Base-by-base conservation (phyloP, 148 eudicot species). In the Amaranthus palmeri region DNA sequence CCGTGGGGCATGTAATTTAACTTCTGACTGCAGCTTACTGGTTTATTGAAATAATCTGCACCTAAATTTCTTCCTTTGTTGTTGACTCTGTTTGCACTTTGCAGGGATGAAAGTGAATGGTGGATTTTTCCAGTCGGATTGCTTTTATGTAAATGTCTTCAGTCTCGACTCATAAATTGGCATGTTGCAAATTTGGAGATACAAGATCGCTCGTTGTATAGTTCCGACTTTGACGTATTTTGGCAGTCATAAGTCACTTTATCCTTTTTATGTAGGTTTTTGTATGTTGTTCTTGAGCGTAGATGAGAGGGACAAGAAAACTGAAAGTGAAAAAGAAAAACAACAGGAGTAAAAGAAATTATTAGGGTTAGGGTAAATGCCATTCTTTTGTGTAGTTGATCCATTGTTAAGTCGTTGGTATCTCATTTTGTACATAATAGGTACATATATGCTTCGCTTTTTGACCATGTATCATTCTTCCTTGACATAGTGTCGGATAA, bases 41-140 rank as follows among this genome's bases (percentile, higher is more conserved):
- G 10, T 18, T 50, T 12, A 2, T 41, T 59, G 36, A 25, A 72
- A 18, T 43, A 13, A 12, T 25, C 36, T 25, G 36, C 36, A 13
- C 69, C 69, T 69, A n/a, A 46, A 70, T 55, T 50, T 18, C 3
- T 73, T 7, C 36, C 62, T 44, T 53, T 74, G 68, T 44, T 63
- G 47, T 4, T 71, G 10, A 51, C 12, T 25, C 36, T 25, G 36
- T 25, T 25, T 49, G 55, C 45, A 17, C 49, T 25, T 25, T 80
- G 83, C 93, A 96, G 99, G 96, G 99, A 86, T 81, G 99, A 96
- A 81, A 90, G 92, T 62, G 99, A 96, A 77, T 96, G 99, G 97
- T 96, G 99, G 99, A 88, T 92, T 43, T 92, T 96, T 79, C 99
- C 96, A 0, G 81, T 83, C 70, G 96, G 92, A 50, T 76, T 92